Evolutionary conservation across 1,284 basidiomycete genomes (phyloP), one percentile per base, ranked within the genome.

Genomic region (Phlebopus sp.): DNA sequence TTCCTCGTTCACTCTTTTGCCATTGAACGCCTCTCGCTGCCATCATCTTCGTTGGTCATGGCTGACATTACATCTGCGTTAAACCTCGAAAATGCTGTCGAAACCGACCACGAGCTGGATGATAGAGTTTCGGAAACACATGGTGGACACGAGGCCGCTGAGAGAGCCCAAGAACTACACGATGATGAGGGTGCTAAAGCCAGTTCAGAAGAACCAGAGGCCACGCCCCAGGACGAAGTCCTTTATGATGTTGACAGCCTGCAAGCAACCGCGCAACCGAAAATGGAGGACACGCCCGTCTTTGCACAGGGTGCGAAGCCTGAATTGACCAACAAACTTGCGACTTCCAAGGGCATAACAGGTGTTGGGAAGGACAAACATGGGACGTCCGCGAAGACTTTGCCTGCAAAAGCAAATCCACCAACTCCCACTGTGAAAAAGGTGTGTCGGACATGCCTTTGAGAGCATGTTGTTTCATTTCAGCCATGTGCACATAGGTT

Each of bases 361-460:
- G 53, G 69, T 44, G 53, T 64, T 39, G 66, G 63, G 49, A 82
- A 79, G 64, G 53, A 67, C 23, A 76, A 70, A 54, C 10, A 57
- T 9, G 47, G 58, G 9, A 57, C 51, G 41, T 51, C 42, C 35
- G 46, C 44, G 42, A 69, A 65, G 49, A 52, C 52, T 37, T 37
- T 17, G 39, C 43, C 59, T 21, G 46, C 50, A 34, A 65, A 55
- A 46, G 47, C 49, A 36, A 70, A 68, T 30, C 70, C 77, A 36
- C 66, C 75, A 37, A 77, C 79, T 31, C 76, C 80, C 44, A 64
- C 74, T 15, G 82, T 82, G 46, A 87, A 82, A 69, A 86, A 82
- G 77, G 85, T 82, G 58, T 49, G 75, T 73, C 43, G 13, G 54
- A 43, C 57, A 42, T 57, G 56, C 53, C 45, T 49, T 45, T 25